phyloP scores from a whole-genome alignment of 2,329 filamentous ascomycete genomes.

The Sarocladium oryzae region DNA sequence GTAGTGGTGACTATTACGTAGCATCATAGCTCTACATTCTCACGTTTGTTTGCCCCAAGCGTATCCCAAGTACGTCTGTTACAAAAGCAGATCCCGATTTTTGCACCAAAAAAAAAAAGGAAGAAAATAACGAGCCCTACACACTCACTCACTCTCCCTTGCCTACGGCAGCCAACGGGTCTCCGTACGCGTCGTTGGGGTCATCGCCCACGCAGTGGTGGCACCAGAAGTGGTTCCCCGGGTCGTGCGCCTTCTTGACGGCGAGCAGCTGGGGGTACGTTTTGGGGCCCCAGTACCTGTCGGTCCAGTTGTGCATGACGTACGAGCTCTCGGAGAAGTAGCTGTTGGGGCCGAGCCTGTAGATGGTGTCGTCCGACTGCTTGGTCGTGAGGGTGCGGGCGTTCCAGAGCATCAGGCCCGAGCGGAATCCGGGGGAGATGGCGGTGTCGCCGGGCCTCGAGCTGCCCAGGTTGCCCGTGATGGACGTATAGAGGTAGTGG shows the following conservation, averaged over 20 bases:
- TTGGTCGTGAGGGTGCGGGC: neutral
- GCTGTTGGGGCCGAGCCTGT: neutral
- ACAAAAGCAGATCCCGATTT: too few relatives aligned
- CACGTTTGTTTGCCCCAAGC: too few relatives aligned
- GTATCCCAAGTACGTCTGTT: too few relatives aligned
- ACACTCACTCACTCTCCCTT: too few relatives aligned
- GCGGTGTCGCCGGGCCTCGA: slow-evolving; percentile 11
- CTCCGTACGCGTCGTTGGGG: neutral
- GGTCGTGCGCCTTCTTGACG: neutral
- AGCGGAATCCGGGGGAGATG: neutral
- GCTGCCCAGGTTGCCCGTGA: slow-evolving; percentile 13
- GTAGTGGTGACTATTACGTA: too few relatives aligned
- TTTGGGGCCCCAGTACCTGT: neutral
- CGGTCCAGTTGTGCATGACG: neutral
- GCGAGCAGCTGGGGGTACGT: neutral
- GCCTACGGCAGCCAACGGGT: too few relatives aligned
- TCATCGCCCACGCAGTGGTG: neutral
- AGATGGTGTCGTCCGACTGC: neutral
- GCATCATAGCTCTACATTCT: too few relatives aligned
- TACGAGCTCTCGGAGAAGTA: neutral
- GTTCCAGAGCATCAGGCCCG: neutral
- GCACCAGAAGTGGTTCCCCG: neutral
- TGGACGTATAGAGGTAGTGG: slow-evolving; percentile 14
- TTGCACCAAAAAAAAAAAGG: too few relatives aligned
- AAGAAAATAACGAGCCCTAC: too few relatives aligned